Percentiles rank a stretch among this genome's conserved stretches.
Evolutionary conservation across 2,329 filamentous ascomycete species (phyloP).

Genomic region (Penicillium freii): DNA sequence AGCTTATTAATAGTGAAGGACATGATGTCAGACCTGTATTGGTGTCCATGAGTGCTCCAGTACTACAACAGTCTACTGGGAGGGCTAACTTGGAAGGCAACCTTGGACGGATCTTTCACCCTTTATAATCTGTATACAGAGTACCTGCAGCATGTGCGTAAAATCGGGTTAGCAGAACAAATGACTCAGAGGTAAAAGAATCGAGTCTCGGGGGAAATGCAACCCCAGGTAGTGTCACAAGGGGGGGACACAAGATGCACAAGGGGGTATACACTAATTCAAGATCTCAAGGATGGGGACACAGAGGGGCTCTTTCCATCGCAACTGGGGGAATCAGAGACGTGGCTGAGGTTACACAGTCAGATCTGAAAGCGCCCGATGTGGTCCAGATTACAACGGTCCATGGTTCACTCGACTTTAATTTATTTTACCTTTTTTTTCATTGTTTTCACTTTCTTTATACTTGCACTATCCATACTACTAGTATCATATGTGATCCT

Average conservation of each 20-base stretch:
- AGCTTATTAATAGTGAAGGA: conserved; percentile 7
- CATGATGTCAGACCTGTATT: conserved; percentile 12
- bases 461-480: background rate
- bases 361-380: conserved; percentile 8
- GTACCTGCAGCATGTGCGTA: background rate
- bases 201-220: conserved; percentile 3
- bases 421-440: background rate
- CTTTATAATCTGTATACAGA: background rate
- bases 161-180: background rate
- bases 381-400: conserved; percentile 2
- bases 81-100: background rate
- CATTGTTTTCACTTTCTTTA: background rate
- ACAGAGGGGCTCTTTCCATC: conserved; percentile 1
- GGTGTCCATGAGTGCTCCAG: background rate
- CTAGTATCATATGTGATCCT: background rate
- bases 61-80: background rate
- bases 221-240: background rate
- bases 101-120: background rate
- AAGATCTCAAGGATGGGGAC: background rate
- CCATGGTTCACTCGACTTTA: conserved; percentile 8
- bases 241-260: background rate
- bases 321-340: conserved; percentile 6
- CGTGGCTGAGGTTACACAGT: conserved; percentile 5
- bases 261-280: background rate
- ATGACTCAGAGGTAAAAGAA: background rate